Conservation (phyloP, 805 yeast species). For the Starmerella apis region DNA sequence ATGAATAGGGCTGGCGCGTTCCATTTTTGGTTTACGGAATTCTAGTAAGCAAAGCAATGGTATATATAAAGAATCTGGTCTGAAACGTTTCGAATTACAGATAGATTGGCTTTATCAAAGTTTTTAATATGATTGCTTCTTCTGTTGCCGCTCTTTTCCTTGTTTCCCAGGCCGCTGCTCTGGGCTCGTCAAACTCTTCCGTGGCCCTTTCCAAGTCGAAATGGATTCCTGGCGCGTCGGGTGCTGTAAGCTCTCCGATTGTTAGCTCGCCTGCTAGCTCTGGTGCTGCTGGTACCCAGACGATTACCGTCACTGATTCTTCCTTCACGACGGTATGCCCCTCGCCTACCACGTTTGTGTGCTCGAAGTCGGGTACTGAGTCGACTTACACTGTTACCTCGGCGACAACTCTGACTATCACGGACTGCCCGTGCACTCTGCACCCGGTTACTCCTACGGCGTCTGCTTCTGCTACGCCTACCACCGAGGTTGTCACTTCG, state of each 20-base stretch:
- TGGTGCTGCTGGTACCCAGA: background rate
- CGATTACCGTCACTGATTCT: slow-evolving; percentile 4
- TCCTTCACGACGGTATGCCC: slow-evolving; percentile 10
- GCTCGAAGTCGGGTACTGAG: background rate
- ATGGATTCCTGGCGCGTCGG: background rate
- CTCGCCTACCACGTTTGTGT: slow-evolving; percentile 7
- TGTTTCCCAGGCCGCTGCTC: background rate
- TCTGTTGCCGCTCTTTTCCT: slow-evolving; percentile 2
- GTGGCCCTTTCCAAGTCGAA: background rate
- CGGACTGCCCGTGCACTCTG: slow-evolving; percentile 70
- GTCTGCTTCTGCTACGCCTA: slow-evolving; percentile 26
- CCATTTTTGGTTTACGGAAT: background rate
- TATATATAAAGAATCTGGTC: too few species aligned
- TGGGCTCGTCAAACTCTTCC: background rate
- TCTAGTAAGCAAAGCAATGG: background rate
- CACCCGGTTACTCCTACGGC: slow-evolving; percentile 27
- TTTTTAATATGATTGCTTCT: background rate
- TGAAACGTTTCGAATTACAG: too few species aligned
- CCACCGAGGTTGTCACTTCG: slow-evolving; percentile 16
- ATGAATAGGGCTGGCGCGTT: background rate
- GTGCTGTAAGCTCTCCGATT: background rate
- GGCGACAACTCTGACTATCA: slow-evolving; percentile 71
- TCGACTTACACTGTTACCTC: slow-evolving; percentile 59
- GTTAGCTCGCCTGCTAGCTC: background rate
- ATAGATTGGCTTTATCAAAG: too few species aligned